These are phyloP conservation scores for Aquanectria penicillioides DNA, from an alignment of 2,329 filamentous ascomycete genomes.

Conservation along the genomic window DNA sequence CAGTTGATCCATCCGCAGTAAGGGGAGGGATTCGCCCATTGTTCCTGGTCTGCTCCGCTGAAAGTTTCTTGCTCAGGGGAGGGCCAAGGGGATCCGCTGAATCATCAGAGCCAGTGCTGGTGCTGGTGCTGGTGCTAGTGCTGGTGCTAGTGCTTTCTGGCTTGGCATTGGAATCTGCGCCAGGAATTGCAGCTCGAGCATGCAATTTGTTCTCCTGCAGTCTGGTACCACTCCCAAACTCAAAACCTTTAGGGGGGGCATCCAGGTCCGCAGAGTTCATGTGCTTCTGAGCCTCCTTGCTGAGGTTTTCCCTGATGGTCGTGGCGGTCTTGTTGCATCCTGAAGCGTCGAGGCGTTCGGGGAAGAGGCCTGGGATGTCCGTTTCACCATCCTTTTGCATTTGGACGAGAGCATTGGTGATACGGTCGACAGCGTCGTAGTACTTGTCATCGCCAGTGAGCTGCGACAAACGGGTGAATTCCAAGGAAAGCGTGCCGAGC, in stretches of 20 bases:
- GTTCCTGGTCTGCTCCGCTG: not conserved
- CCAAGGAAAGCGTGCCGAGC: constrained; percentile 82
- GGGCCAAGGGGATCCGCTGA: not conserved
- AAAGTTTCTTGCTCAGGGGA: constrained; percentile 1
- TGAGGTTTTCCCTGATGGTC: constrained; percentile 41
- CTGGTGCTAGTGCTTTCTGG: not conserved
- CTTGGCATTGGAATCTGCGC: not conserved
- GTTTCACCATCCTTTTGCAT: constrained; percentile 74
- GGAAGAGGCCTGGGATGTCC: constrained; percentile 81
- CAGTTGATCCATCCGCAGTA: constrained; percentile 46
- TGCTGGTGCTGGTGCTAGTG: too few relatives aligned
- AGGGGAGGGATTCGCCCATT: constrained; percentile 40
- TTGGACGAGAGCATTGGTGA: constrained; percentile 81
- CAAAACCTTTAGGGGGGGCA: constrained; percentile 43
- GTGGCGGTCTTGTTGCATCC: constrained; percentile 74
- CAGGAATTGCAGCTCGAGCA: not conserved
- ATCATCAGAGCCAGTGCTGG: not conserved
- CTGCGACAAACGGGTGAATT: constrained; percentile 90
- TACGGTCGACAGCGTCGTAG: constrained; percentile 88
- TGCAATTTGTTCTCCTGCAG: not conserved
- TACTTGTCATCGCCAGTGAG: constrained; percentile 84
- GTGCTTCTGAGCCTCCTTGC: constrained; percentile 48
- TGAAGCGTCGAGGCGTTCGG: constrained; percentile 78
- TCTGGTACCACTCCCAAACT: constrained; percentile 9
- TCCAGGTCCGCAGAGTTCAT: constrained; percentile 45